phyloP scores from a whole-genome alignment of 768 basidiomycete species.

The Pleurotus tuber-regium region DNA sequence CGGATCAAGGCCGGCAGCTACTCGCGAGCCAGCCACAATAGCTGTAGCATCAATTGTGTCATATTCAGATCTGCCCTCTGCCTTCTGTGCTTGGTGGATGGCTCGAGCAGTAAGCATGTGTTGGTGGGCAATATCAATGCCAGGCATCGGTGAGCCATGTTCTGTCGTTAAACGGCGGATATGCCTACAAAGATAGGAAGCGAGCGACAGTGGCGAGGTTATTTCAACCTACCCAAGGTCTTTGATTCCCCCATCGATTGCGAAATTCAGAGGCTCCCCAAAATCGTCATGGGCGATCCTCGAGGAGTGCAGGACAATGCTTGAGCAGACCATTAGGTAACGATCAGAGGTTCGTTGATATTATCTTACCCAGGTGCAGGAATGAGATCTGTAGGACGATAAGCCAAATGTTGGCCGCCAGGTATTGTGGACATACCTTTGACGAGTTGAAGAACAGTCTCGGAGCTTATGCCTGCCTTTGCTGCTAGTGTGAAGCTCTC shows the following conservation, averaged over 20 bases:
- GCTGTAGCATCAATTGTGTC: conserved; percentile 81
- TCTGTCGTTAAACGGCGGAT: conserved; percentile 69
- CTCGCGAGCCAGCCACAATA: conserved; percentile 72
- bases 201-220: background rate
- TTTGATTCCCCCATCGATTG: conserved; percentile 83
- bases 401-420: conserved; percentile 4
- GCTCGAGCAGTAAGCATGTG: conserved; percentile 80
- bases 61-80: conserved; percentile 49
- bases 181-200: conserved; percentile 39
- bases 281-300: conserved; percentile 76
- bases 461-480: conserved; percentile 74
- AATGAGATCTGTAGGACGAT: conserved; percentile 48
- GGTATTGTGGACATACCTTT: conserved; percentile 40
- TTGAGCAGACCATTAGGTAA: no score
- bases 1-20: conserved; percentile 64
- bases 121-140: conserved; percentile 69
- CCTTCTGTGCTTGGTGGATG: conserved; percentile 48
- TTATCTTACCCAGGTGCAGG: conserved; percentile 55
- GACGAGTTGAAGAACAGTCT: conserved; percentile 52
- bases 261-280: conserved; percentile 71
- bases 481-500: conserved; percentile 86
- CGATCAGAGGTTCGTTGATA: no score
- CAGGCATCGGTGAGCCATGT: conserved; percentile 68
- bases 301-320: conserved; percentile 54
- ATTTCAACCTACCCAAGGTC: conserved; percentile 57